Evolutionary conservation across 768 basidiomycete species (phyloP).

Genomic region (Scleroderma bovista): DNA sequence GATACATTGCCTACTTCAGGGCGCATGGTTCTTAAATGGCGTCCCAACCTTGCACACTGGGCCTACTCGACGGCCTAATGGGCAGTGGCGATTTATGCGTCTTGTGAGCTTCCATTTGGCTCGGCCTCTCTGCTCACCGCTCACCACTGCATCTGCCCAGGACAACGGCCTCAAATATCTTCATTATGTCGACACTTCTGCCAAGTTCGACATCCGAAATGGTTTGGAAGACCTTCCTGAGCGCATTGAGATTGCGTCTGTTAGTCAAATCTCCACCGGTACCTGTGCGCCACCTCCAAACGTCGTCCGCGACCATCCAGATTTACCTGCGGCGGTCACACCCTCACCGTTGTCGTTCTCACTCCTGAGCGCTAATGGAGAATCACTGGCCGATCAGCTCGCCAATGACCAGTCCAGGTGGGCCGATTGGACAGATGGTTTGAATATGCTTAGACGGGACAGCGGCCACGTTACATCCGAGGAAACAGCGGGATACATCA

Average conservation of each 20-base stretch:
- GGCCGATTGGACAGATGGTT: constrained; percentile 93
- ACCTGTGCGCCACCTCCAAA: constrained; percentile 68
- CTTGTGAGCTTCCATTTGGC: constrained; percentile 44
- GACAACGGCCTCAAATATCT: constrained; percentile 74
- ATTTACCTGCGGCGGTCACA: constrained; percentile 49
- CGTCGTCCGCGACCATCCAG: constrained; percentile 54
- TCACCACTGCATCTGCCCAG: constrained; percentile 33
- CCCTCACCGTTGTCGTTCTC: constrained; percentile 75
- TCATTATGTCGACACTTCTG: constrained; percentile 79
- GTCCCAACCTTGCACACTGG: constrained; percentile 43
- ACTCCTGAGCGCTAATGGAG: constrained; percentile 62
- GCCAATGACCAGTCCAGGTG: constrained; percentile 73
- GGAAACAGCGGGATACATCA: constrained; percentile 82
- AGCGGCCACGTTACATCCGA: constrained; percentile 79
- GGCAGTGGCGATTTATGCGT: constrained; percentile 84
- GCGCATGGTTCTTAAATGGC: constrained; percentile 90
- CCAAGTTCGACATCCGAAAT: constrained; percentile 72
- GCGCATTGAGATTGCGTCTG: constrained; percentile 72
- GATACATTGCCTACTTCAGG: constrained; percentile 81
- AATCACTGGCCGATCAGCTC: constrained; percentile 71
- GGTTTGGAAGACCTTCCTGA: constrained; percentile 88
- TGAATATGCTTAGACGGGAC: constrained; percentile 81
- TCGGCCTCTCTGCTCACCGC: neutral
- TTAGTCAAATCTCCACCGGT: constrained; percentile 75
- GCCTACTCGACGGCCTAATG: constrained; percentile 47